Base-by-base conservation (phyloP, 306 rosid genomes). In the Styphnolobium japonicum region DNA sequence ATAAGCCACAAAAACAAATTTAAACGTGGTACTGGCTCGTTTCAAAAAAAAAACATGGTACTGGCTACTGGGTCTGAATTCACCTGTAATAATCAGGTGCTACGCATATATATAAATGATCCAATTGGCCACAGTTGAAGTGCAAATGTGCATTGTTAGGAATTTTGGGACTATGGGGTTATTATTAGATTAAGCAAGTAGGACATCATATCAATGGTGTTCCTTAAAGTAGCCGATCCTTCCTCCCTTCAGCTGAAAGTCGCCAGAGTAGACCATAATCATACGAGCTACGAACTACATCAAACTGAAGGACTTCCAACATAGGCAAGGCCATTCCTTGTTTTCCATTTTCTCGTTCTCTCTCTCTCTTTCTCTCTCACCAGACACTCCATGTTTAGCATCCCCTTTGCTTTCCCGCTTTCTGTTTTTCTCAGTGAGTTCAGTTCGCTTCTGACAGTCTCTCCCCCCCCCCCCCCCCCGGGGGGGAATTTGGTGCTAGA, bases 241-340 rank as follows among this genome's bases (percentile, higher is more conserved):
- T 49, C 23, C 80, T 42, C 76, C 15, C 27, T 55, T 23, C 5
- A 45, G 71, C 39, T 14, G 15, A 22, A 31, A 85, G 94, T 82
- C 86, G 91, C 93, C 92, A 85, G 84, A 56, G 82, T 64, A 80
- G 91, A 87, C 89, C 83, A 39, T 27, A 76, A 43, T 29, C n/a
- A 75, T 40, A 57, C 62, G 25, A 80, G 25, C 63, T 48, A 29
- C 10, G 10, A 63, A 60, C 63, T 70, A 63, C 76, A 10, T 67
- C n/a, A 73, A 73, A 69, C 45, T 15, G 55, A 45, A 71, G 25
- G 86, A 78, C 78, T 69, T 42, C 68, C 29, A 57, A 60, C 40
- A 22, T 19, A 31, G 49, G 19, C 77, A 18, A 71, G 64, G 19
- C 16, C 64, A 27, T 84, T 74, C 11, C 87, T 36, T 40, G 49